A percentile compares a stretch with the other conserved stretches of the same genome.
Conservation (phyloP, 306 rosid species). For the Vigna reflexopilosa region DNA sequence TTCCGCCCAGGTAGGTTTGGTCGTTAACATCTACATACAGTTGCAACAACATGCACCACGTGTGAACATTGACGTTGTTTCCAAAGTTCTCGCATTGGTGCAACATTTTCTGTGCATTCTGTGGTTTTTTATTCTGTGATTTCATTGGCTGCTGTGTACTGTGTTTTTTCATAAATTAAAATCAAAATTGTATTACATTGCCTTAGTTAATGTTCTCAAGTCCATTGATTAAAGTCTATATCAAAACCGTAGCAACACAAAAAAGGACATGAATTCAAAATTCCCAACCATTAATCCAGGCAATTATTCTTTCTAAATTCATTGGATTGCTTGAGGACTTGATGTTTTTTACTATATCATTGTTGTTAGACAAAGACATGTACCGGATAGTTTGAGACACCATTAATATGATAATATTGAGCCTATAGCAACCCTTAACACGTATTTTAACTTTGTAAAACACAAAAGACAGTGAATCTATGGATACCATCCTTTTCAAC, state of each 20-base stretch:
- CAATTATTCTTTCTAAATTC: slow-evolving; percentile 28
- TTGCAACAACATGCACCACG: no score
- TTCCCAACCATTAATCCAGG: background rate
- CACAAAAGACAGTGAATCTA: slow-evolving; percentile 24
- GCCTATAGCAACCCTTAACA: background rate
- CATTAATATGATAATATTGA: background rate
- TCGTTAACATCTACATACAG: no score
- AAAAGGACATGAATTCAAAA: slow-evolving; percentile 8
- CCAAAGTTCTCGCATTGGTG: no score
- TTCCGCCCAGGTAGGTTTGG: no score
- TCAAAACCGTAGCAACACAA: background rate
- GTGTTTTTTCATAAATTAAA: background rate
- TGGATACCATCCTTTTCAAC: no score
- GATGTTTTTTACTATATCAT: slow-evolving; percentile 5
- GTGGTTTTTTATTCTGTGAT: no score
- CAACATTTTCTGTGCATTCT: no score
- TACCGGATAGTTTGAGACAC: background rate
- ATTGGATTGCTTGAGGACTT: slow-evolving; percentile 26
- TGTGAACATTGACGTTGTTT: no score
- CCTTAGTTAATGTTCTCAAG: background rate
- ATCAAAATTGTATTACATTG: background rate
- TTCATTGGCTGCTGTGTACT: no score
- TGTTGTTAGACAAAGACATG: background rate
- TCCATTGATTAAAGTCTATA: background rate
- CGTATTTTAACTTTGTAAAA: background rate